Conservation (phyloP, 306 rosid species). For the Biancaea sappan region DNA sequence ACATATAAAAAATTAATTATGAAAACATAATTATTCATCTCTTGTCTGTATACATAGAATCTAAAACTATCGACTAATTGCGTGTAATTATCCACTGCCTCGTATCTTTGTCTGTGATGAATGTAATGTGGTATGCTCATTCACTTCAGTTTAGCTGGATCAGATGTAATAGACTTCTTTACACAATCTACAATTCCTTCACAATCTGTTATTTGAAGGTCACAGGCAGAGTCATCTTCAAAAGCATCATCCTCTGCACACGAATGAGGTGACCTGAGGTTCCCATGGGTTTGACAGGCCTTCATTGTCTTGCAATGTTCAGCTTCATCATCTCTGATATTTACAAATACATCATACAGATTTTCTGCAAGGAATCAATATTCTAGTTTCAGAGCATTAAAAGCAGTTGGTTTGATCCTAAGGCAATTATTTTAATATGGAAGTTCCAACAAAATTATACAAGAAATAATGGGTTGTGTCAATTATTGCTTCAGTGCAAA, state of each 20-base stretch:
- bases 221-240: slow-evolving; percentile 48
- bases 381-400: slow-evolving; percentile 5
- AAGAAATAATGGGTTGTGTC: neutral
- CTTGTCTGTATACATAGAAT: slow-evolving; percentile 20
- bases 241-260: slow-evolving; percentile 41
- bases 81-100: slow-evolving; percentile 35
- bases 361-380: slow-evolving; percentile 52
- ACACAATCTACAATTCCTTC: slow-evolving; percentile 89
- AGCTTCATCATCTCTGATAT: slow-evolving; percentile 94
- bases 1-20: too few species aligned
- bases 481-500: too few species aligned
- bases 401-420: neutral
- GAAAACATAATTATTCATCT: too few species aligned
- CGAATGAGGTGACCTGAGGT: slow-evolving; percentile 91
- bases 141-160: slow-evolving; percentile 46
- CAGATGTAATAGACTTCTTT: slow-evolving; percentile 67
- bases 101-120: slow-evolving; percentile 15
- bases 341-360: slow-evolving; percentile 83
- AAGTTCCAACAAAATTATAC: slow-evolving; percentile 17
- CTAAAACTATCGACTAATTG: slow-evolving; percentile 20
- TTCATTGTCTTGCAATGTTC: slow-evolving; percentile 98
- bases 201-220: slow-evolving; percentile 50
- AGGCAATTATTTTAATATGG: neutral
- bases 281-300: slow-evolving; percentile 93
- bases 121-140: neutral